Percentiles rank a stretch among this genome's conserved stretches.
These are phyloP conservation scores for Nakazawaea wyomingensis DNA, from an alignment of 805 yeast genomes.

Conservation along the genomic window DNA sequence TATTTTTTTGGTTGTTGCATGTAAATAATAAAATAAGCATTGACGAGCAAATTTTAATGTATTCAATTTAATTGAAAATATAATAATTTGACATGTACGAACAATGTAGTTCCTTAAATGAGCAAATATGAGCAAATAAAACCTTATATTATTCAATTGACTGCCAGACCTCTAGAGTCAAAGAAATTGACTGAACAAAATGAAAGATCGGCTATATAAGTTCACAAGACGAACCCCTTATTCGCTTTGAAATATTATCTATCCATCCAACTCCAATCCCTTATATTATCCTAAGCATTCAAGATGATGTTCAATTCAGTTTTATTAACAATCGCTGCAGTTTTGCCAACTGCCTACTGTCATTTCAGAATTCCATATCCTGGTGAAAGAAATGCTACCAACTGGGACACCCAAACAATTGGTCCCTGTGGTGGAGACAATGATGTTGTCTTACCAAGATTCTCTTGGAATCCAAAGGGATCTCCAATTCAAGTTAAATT, in stretches of 20 bases:
- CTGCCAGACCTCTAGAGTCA: too few relatives aligned
- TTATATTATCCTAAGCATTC: not conserved
- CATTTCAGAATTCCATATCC: constrained; percentile 28
- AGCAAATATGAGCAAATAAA: not conserved
- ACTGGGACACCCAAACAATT: constrained; percentile 23
- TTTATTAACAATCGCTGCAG: constrained; percentile 2
- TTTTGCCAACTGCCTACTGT: constrained; percentile 16
- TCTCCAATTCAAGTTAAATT: constrained; percentile 23
- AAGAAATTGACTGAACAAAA: too few relatives aligned
- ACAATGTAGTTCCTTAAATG: too few relatives aligned
- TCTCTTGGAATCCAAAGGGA: constrained; percentile 25
- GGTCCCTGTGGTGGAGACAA: constrained; percentile 29
- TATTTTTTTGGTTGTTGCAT: too few relatives aligned
- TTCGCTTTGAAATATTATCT: too few relatives aligned
- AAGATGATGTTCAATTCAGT: not conserved
- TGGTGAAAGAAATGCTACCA: constrained; percentile 27
- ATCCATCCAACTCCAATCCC: too few relatives aligned
- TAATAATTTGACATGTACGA: too few relatives aligned
- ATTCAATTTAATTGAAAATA: too few relatives aligned
- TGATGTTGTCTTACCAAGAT: constrained; percentile 22
- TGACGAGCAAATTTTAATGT: not conserved
- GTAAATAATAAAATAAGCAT: not conserved
- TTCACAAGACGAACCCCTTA: too few relatives aligned
- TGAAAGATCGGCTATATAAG: too few relatives aligned
- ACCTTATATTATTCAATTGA: too few relatives aligned